Evolutionary conservation across 2,329 filamentous ascomycete genomes (phyloP).

Genomic region (Ceratocystis destructans): DNA sequence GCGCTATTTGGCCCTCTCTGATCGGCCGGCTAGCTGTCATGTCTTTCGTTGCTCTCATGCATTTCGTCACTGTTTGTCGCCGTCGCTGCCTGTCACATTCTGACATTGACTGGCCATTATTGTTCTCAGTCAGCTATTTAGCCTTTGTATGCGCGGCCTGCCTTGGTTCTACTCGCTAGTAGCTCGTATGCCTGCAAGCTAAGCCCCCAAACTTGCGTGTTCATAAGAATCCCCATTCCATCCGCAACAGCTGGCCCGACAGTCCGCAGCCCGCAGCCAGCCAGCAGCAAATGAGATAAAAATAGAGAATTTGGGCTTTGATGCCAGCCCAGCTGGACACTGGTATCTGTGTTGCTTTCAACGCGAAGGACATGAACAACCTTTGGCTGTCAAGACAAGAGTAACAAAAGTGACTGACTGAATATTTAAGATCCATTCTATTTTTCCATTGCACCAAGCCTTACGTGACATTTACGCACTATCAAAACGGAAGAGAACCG

Average conservation of each 20-base stretch:
- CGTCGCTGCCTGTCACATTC: not conserved
- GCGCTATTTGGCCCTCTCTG: too few species aligned
- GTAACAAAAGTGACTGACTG: too few species aligned
- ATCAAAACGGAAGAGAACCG: too few species aligned
- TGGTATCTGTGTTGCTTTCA: too few species aligned
- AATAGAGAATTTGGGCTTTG: too few species aligned
- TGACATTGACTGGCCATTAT: not conserved
- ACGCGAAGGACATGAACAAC: too few species aligned
- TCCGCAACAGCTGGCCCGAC: not conserved
- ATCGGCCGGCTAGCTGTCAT: too few species aligned
- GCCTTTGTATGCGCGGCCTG: not conserved
- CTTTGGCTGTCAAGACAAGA: too few species aligned
- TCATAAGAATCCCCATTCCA: not conserved
- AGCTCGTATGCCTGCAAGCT: slow-evolving; percentile 1
- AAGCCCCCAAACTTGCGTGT: not conserved
- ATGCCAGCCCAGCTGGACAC: too few species aligned
- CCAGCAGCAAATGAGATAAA: not conserved
- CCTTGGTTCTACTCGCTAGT: not conserved
- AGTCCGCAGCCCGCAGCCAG: not conserved
- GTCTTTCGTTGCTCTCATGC: not conserved
- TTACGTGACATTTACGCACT: too few species aligned
- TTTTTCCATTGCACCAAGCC: too few species aligned
- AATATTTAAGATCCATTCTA: too few species aligned
- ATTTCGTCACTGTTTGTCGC: not conserved
- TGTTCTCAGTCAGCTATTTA: not conserved